Evolutionary conservation across 495 filamentous ascomycete species (phyloP).

Genomic region (Neurospora intermedia): DNA sequence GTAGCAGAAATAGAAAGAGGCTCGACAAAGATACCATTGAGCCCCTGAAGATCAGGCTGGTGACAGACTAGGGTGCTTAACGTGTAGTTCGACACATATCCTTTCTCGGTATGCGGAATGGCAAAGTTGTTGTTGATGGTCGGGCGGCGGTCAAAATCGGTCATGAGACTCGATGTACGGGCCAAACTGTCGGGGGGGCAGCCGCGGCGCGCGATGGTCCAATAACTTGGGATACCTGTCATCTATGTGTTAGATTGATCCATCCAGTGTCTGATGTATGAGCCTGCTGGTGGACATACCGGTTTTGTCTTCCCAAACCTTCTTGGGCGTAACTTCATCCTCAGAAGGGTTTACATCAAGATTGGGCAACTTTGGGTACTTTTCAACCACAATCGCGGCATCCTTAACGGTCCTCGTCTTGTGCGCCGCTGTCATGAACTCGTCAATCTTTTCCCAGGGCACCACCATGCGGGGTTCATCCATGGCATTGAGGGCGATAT

Average conservation of each 20-base stretch:
- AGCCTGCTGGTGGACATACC: constrained; percentile 13
- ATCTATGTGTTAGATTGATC: constrained; percentile 10
- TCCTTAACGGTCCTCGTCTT: constrained; percentile 33
- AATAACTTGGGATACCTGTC: constrained; percentile 40
- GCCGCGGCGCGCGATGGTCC: constrained; percentile 49
- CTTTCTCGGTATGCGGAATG: constrained; percentile 36
- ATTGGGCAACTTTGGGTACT: constrained; percentile 23
- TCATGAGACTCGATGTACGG: constrained; percentile 32
- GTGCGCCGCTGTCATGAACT: constrained; percentile 43
- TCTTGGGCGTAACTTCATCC: constrained; percentile 15
- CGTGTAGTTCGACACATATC: constrained; percentile 57
- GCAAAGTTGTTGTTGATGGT: constrained; percentile 29
- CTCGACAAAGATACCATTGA: constrained; percentile 63
- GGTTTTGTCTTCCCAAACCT: constrained; percentile 34
- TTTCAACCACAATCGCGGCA: constrained; percentile 18
- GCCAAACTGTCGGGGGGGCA: constrained; percentile 52
- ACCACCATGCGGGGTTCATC: constrained; percentile 60
- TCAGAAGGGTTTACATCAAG: constrained; percentile 19
- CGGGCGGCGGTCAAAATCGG: constrained; percentile 30
- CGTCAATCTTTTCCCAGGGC: constrained; percentile 54
- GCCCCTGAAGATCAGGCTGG: constrained; percentile 44
- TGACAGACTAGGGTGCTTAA: constrained; percentile 55
- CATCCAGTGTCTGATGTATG: neutral
- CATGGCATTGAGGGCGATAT: constrained; percentile 56
- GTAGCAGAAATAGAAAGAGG: constrained; percentile 48